phyloP scores from a whole-genome alignment of 2,329 filamentous ascomycete species.

The Aspergillaceae sp. region DNA sequence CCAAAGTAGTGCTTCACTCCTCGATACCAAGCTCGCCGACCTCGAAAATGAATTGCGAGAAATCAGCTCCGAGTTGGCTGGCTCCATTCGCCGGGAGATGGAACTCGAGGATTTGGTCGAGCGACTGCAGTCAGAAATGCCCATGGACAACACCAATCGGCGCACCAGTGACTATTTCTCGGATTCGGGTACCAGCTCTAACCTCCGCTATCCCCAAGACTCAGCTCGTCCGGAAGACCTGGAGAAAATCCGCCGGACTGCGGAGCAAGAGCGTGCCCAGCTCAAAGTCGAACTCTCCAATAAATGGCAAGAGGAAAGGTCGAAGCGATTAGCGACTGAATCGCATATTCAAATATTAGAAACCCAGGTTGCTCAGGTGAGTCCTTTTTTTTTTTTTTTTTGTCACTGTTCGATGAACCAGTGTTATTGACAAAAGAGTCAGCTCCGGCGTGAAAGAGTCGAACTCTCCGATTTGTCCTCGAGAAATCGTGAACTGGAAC shows the following conservation, averaged over 20 bases:
- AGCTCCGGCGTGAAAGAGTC: constrained; percentile 46
- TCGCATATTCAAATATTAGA: constrained; percentile 75
- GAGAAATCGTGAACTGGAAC: constrained; percentile 70
- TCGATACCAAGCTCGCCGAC: constrained; percentile 60
- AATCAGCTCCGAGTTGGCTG: constrained; percentile 84
- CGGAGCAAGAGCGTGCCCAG: constrained; percentile 85
- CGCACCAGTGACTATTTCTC: constrained; percentile 97
- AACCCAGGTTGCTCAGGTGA: constrained; percentile 60
- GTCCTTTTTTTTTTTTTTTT: constrained; percentile 12
- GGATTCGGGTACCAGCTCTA: constrained; percentile 82
- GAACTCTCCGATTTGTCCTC: constrained; percentile 40
- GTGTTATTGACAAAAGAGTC: neutral
- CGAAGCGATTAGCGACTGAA: constrained; percentile 66
- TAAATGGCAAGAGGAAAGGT: constrained; percentile 79
- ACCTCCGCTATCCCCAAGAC: constrained; percentile 64
- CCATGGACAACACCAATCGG: constrained; percentile 50
- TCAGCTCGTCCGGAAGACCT: constrained; percentile 58
- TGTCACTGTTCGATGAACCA: neutral
- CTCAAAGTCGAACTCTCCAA: constrained; percentile 75
- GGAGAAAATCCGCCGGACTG: constrained; percentile 69
- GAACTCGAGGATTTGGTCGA: constrained; percentile 93
- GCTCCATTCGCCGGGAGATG: constrained; percentile 90
- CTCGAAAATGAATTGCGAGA: constrained; percentile 91
- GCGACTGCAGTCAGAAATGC: constrained; percentile 67
- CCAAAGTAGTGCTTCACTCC: constrained; percentile 37